phyloP scores from a whole-genome alignment of 2,329 filamentous ascomycete genomes.

The Stagonosporopsis cucurbitacearum region DNA sequence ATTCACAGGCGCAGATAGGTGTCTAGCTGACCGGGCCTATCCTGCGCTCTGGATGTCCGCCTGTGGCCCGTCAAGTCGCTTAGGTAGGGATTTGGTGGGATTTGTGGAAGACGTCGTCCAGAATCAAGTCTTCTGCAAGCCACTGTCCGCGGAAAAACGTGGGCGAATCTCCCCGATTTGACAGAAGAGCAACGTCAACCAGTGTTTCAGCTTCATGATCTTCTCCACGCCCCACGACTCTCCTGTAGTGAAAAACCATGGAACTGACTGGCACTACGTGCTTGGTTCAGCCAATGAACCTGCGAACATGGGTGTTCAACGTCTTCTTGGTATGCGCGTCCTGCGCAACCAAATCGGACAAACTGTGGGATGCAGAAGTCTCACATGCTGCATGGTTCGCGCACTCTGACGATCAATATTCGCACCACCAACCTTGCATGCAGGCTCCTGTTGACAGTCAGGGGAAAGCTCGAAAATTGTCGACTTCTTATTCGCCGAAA shows the following conservation, averaged over 20 bases:
- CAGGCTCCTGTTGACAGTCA: slow-evolving; percentile 20
- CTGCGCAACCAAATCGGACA: slow-evolving; percentile 5
- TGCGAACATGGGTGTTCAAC: not conserved
- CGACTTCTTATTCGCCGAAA: slow-evolving; percentile 30
- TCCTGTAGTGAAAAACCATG: slow-evolving; percentile 17
- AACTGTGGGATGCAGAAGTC: slow-evolving; percentile 2
- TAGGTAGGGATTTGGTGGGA: not conserved
- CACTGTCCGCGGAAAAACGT: not conserved
- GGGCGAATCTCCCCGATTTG: slow-evolving; percentile 24
- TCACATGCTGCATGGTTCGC: slow-evolving; percentile 4
- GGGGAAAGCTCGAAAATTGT: slow-evolving; percentile 22
- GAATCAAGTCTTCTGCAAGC: slow-evolving; percentile 7
- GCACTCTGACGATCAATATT: slow-evolving; percentile 22
- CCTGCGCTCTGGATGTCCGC: not conserved
- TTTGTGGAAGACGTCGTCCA: not conserved
- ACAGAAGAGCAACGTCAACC: slow-evolving; percentile 17
- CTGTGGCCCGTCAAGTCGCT: not conserved
- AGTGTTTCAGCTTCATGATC: slow-evolving; percentile 29
- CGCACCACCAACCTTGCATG: slow-evolving; percentile 15
- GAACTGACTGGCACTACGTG: slow-evolving; percentile 4
- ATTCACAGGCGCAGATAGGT: too few relatives aligned
- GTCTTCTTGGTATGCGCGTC: slow-evolving; percentile 2
- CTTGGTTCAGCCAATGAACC: not conserved
- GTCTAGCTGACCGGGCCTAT: not conserved
- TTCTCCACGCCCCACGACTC: slow-evolving; percentile 18